These are phyloP conservation scores for Vanderwaltozyma verrucispora DNA, from an alignment of 805 yeast genomes.

Conservation along the genomic window DNA sequence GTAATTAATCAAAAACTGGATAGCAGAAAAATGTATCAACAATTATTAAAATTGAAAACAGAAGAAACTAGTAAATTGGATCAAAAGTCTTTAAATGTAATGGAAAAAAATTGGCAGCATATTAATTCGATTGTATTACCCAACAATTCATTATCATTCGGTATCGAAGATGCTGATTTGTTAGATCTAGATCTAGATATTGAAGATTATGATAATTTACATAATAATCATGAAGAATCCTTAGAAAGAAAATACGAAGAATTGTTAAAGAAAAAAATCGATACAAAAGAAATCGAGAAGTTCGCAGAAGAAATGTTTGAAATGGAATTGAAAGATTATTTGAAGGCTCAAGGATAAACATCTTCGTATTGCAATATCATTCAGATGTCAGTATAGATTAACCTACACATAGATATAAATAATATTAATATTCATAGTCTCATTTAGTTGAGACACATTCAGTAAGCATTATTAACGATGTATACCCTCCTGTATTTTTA, in stretches of 20 bases:
- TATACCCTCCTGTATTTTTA: no score
- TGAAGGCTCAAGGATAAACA: conserved; percentile 1
- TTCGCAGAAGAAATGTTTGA: conserved; percentile 5
- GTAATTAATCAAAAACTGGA: conserved; percentile 30
- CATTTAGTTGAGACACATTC: no score
- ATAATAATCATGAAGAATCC: conserved; percentile 14
- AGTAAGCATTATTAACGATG: no score
- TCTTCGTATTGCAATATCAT: no score
- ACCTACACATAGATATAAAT: no score
- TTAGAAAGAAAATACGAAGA: conserved; percentile 27
- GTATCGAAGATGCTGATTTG: conserved; percentile 39
- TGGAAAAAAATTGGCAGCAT: conserved; percentile 33
- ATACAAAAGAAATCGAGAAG: conserved; percentile 20
- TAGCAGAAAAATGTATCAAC: conserved; percentile 27
- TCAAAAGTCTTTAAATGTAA: conserved; percentile 8
- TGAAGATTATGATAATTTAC: conserved; percentile 18
- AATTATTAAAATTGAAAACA: conserved; percentile 17
- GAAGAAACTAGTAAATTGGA: conserved; percentile 14
- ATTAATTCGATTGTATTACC: conserved; percentile 34
- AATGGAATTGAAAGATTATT: conserved; percentile 2
- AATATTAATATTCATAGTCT: no score
- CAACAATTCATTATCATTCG: conserved; percentile 36
- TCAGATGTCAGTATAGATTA: no score
- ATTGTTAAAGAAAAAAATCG: conserved; percentile 8
- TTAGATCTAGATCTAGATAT: conserved; percentile 32